Evolutionary conservation across 192 early-diverging fungal species (phyloP), one percentile per base, ranked within the genome.

Genomic region (Geosiphon pyriformis): DNA sequence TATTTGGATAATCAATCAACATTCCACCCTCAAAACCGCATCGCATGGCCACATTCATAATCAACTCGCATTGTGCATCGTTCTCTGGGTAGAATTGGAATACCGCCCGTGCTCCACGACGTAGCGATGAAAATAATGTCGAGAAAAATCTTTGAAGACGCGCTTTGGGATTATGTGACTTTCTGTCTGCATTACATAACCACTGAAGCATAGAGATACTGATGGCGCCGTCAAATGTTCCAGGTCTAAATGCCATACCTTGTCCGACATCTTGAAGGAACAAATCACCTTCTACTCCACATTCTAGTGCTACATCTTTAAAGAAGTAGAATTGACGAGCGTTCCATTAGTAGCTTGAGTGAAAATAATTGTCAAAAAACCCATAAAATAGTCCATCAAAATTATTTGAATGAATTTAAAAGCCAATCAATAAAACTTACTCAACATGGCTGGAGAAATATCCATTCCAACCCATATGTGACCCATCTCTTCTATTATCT

Each of bases 81-180:
- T 96, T 95, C 74, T 96, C 95, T 0, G 96, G 95, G 72, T 99
- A 98, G 67, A 99, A 96, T 80, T 99, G 96, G 79, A 98, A 99
- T 26, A 99, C 83, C 10, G 93, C 93, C n/a, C 94, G 80, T 10
- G 93, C 91, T 12, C 95, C 94, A 12, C 92, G 80, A 47, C 87
- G 75, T 68, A 98, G 75, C 10, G 92, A 80, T n/a, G 91, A 92
- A 69, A 94, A 98, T 27, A 98, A 76, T 8, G 95, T 93, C 10
- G 88, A 85, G 66, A 99, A 99, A 77, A 99, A 99, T 18, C 93
- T 82, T 48, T 76, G 76, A 18, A 99, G 76, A 15, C 96, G 87
- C 12, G 86, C 78, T 60, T 88, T 83, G 23, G 96, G 96, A 58
- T 83, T 80, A 71, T 99, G 90, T 65, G 85, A 85, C n/a, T 80